Conservation (phyloP, 2,329 filamentous ascomycete species). For the Aspergillus awamori region DNA sequence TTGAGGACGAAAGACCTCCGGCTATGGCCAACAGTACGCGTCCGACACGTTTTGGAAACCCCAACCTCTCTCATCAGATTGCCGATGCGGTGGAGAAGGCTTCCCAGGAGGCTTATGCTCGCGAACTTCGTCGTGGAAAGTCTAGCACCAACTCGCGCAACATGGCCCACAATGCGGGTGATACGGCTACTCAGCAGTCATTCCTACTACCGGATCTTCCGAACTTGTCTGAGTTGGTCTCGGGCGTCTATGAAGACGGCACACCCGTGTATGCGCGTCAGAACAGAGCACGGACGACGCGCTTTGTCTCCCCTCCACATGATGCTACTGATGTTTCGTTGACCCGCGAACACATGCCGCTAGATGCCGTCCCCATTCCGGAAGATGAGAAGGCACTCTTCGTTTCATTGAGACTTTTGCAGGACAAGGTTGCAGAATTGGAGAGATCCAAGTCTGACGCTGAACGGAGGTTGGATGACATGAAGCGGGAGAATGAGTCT, state of each 20-base stretch:
- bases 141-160: conserved; percentile 28
- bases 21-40: conserved; percentile 47
- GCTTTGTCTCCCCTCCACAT: conserved; percentile 55
- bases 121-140: conserved; percentile 34
- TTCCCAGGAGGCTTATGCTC: conserved; percentile 38
- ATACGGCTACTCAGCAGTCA: conserved; percentile 59
- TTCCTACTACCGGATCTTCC: conserved; percentile 64
- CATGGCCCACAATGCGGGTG: conserved; percentile 36
- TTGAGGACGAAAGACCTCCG: conserved; percentile 54
- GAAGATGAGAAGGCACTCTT: conserved; percentile 66
- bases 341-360: conserved; percentile 46
- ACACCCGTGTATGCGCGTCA: conserved; percentile 59
- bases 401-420: conserved; percentile 60
- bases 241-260: conserved; percentile 60
- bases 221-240: conserved; percentile 64
- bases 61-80: conserved; percentile 46
- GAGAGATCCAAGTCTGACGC: conserved; percentile 58
- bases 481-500: conserved; percentile 56
- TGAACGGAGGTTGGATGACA: conserved; percentile 53
- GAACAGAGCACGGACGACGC: conserved; percentile 53
- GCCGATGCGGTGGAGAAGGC: conserved; percentile 44
- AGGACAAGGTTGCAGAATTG: conserved; percentile 60
- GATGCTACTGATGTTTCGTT: conserved; percentile 36
- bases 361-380: conserved; percentile 60
- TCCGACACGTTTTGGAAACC: conserved; percentile 59